Percentiles rank a stretch among this genome's conserved stretches.
phyloP scores from a whole-genome alignment of 140 eudicot species.

The Ambrosia hybrid region DNA sequence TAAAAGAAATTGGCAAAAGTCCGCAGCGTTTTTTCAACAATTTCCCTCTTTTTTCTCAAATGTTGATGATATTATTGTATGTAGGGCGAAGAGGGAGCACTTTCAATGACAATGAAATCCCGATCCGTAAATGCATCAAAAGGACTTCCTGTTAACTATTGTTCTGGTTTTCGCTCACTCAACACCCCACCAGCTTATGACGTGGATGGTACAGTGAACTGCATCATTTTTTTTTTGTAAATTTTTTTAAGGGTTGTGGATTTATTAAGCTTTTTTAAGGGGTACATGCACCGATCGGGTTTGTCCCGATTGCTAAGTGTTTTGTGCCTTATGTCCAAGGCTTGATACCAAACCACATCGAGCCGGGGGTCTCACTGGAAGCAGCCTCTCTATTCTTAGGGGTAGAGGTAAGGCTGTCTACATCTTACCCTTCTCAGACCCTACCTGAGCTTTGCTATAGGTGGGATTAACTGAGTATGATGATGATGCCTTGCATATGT shows the following conservation, averaged over 20 bases:
- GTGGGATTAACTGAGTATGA: too few species aligned
- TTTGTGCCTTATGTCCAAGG: too few species aligned
- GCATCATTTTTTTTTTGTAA: background rate
- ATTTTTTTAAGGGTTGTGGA: background rate
- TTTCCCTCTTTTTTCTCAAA: background rate
- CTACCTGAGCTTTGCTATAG: too few species aligned
- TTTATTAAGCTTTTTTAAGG: constrained; percentile 4
- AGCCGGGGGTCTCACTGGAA: too few species aligned
- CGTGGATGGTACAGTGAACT: constrained; percentile 50
- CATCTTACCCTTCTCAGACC: too few species aligned
- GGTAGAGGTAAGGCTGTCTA: too few species aligned
- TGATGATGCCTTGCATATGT: background rate
- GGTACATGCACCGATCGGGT: too few species aligned
- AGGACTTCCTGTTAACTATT: constrained; percentile 96
- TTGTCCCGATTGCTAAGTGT: too few species aligned
- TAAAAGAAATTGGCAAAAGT: background rate
- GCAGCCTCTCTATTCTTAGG: too few species aligned
- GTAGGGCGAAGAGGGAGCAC: constrained; percentile 99
- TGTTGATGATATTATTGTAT: constrained; percentile 20
- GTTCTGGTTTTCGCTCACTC: constrained; percentile 94
- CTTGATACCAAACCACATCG: too few species aligned
- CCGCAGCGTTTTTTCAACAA: background rate
- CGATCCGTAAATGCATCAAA: constrained; percentile 72
- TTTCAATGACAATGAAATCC: constrained; percentile 87
- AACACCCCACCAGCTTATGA: constrained; percentile 48